These are phyloP conservation scores for Aurantiochytrium sp. DNA, from an alignment of 108 stramenopile species.

Conservation along the genomic window DNA sequence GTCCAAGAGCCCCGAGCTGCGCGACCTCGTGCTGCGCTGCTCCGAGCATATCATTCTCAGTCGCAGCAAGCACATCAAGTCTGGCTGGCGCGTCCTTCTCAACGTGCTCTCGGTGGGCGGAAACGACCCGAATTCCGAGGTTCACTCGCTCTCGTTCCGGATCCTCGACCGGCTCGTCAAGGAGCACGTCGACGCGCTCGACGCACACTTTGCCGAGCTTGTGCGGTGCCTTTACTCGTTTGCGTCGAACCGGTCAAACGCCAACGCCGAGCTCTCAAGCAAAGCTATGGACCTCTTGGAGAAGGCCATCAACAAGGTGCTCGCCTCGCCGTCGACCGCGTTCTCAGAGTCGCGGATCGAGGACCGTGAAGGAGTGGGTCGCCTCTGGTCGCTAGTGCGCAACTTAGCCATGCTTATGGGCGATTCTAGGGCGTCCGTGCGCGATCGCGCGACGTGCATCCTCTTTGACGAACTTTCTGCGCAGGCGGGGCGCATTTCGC, in stretches of 20 bases:
- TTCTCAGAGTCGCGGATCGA: neutral
- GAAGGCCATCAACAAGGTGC: conserved; percentile 53
- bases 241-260: conserved; percentile 67
- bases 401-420: conserved; percentile 79
- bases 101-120: conserved; percentile 78
- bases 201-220: conserved; percentile 81
- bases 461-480: conserved; percentile 37
- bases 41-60: conserved; percentile 78
- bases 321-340: conserved; percentile 58
- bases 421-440: conserved; percentile 65
- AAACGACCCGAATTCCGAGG: conserved; percentile 61
- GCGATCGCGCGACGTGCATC: conserved; percentile 37
- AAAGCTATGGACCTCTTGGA: conserved; percentile 68
- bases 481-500: neutral
- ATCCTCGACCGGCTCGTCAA: conserved; percentile 42
- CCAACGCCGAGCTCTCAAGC: conserved; percentile 55
- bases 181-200: conserved; percentile 50
- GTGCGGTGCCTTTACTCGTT: conserved; percentile 79
- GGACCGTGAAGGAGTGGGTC: neutral
- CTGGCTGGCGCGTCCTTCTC: conserved; percentile 90
- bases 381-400: conserved; percentile 85
- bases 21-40: conserved; percentile 86
- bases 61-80: conserved; percentile 70
- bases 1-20: conserved; percentile 48
- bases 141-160: conserved; percentile 65